Evolutionary conservation across 768 basidiomycete genomes (phyloP).

Genomic region (Tephrocybe sp.): DNA sequence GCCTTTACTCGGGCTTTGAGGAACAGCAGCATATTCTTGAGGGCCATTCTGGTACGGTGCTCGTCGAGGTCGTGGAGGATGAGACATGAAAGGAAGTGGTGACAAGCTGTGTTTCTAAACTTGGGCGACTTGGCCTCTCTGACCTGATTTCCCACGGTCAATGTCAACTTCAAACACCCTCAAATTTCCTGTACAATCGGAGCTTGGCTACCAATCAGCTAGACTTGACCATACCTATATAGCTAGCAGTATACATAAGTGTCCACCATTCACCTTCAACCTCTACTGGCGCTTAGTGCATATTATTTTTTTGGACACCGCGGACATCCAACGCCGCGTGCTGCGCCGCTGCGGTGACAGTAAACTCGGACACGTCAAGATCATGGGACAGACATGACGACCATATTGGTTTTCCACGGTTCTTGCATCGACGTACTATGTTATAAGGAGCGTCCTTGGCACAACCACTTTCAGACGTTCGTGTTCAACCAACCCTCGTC

Average conservation of each 20-base stretch:
- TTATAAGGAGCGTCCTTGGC: too few species aligned
- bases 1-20: constrained; percentile 54
- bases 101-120: constrained; percentile 13
- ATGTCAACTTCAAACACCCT: background rate
- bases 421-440: too few species aligned
- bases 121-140: constrained; percentile 1
- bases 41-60: constrained; percentile 40
- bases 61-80: constrained; percentile 34
- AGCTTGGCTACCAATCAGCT: too few species aligned
- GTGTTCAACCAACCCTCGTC: too few species aligned
- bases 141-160: constrained; percentile 14
- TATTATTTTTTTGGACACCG: too few species aligned
- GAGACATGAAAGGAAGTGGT: constrained; percentile 34
- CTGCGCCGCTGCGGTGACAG: background rate
- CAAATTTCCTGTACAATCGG: background rate
- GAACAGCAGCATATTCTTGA: constrained; percentile 66
- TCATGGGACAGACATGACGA: background rate
- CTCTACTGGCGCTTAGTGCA: background rate
- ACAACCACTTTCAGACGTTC: too few species aligned
- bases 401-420: too few species aligned
- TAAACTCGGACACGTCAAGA: background rate
- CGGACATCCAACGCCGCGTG: constrained; percentile 2
- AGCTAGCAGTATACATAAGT: too few species aligned
- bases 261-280: background rate
- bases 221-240: too few species aligned